These are phyloP conservation scores for Hanseniaspora osmophila DNA, from an alignment of 805 yeast species.

Conservation along the genomic window DNA sequence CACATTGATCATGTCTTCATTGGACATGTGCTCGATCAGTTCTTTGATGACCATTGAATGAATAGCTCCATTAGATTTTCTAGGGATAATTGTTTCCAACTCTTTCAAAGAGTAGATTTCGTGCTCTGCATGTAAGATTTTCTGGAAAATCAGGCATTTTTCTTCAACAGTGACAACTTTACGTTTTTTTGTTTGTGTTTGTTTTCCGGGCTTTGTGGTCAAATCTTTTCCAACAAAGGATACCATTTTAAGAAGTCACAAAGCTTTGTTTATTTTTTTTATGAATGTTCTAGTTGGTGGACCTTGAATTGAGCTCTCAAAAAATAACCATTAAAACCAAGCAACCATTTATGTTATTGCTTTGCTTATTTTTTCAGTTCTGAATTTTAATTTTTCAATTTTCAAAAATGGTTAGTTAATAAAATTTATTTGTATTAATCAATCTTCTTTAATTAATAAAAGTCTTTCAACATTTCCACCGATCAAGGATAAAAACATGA, in stretches of 20 bases:
- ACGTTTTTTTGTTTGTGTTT: slow-evolving; percentile 16
- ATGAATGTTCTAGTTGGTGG: no score
- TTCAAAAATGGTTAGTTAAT: not conserved
- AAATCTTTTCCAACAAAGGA: no score
- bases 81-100: slow-evolving; percentile 32
- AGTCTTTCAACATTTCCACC: no score
- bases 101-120: slow-evolving; percentile 36
- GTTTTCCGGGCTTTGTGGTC: not conserved
- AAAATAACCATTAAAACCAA: no score
- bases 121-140: slow-evolving; percentile 28
- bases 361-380: not conserved
- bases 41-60: slow-evolving; percentile 44
- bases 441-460: no score
- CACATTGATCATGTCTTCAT: slow-evolving; percentile 34
- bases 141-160: slow-evolving; percentile 24
- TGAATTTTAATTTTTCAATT: not conserved
- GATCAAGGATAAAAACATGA: no score
- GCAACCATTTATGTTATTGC: not conserved
- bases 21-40: slow-evolving; percentile 30
- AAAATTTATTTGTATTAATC: no score
- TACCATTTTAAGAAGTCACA: no score
- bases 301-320: no score
- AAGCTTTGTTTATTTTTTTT: no score
- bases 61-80: slow-evolving; percentile 28
- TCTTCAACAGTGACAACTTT: slow-evolving; percentile 25